A percentile compares a stretch with the other conserved stretches of the same genome.
phyloP scores from a whole-genome alignment of 164 flowering plant species.

The Vitis labrusca region DNA sequence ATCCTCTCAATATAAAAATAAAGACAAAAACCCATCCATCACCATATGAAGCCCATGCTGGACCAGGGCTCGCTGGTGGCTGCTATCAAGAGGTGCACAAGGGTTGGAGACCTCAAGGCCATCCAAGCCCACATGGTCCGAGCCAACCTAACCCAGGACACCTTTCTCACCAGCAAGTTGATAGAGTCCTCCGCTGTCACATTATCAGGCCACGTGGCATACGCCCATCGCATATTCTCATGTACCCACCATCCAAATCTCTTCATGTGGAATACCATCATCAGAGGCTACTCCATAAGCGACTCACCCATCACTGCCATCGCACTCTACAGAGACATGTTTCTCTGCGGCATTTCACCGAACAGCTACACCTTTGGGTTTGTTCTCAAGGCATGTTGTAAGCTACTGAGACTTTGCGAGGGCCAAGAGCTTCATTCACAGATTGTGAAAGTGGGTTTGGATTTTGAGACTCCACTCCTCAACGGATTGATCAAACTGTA shows the following conservation, averaged over 20 bases:
- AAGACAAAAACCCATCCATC: too few species aligned
- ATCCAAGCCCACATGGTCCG: conserved; percentile 26
- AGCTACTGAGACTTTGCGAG: conserved; percentile 6
- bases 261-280: conserved; percentile 30
- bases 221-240: conserved; percentile 23
- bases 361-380: conserved; percentile 22
- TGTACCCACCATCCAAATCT: conserved; percentile 12
- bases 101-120: conserved; percentile 8
- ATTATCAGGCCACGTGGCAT: conserved; percentile 10
- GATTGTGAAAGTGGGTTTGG: conserved; percentile 16
- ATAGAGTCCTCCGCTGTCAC: conserved; percentile 21
- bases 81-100: conserved; percentile 4
- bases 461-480: conserved; percentile 11
- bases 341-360: background rate
- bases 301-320: conserved; percentile 11
- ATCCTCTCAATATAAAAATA: too few species aligned
- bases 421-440: conserved; percentile 14
- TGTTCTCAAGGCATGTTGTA: conserved; percentile 21
- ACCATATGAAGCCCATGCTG: background rate
- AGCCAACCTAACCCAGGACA: conserved; percentile 15
- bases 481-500: conserved; percentile 14
- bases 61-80: background rate
- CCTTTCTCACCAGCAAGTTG: conserved; percentile 21
- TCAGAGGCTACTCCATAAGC: conserved; percentile 24
- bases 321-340: conserved; percentile 17